phyloP scores from a whole-genome alignment of 176 grass and related monocot species.

The Musa itinerans region DNA sequence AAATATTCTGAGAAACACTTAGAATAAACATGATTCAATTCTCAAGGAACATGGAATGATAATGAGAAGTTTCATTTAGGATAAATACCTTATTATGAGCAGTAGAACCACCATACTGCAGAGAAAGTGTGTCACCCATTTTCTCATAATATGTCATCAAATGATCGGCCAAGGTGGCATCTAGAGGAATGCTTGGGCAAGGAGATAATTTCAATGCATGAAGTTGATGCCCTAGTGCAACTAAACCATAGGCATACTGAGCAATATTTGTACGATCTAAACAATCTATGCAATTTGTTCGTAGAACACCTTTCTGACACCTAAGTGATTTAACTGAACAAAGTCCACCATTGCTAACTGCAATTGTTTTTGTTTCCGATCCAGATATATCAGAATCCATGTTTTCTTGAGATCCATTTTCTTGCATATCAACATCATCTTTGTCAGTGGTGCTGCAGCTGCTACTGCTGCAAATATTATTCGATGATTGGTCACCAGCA shows the following conservation, averaged over 20 bases:
- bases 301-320: slow-evolving; percentile 68
- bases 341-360: slow-evolving; percentile 28
- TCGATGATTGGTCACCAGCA: background rate
- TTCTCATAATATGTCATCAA: slow-evolving; percentile 80
- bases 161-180: slow-evolving; percentile 49
- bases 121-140: slow-evolving; percentile 87
- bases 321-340: slow-evolving; percentile 33
- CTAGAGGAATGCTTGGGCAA: slow-evolving; percentile 56
- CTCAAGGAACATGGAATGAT: background rate
- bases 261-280: slow-evolving; percentile 97
- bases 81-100: slow-evolving; percentile 90
- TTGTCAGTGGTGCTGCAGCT: slow-evolving; percentile 19
- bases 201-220: slow-evolving; percentile 44
- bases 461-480: slow-evolving; percentile 23
- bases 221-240: slow-evolving; percentile 78
- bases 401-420: slow-evolving; percentile 61
- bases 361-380: slow-evolving; percentile 39
- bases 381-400: slow-evolving; percentile 49
- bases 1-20: background rate
- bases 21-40: background rate
- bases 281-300: slow-evolving; percentile 95
- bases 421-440: slow-evolving; percentile 24
- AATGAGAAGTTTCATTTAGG: background rate
- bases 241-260: slow-evolving; percentile 90
- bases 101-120: slow-evolving; percentile 84